A percentile compares a stretch with the other conserved stretches of the same genome.
phyloP scores from a whole-genome alignment of 2,329 filamentous ascomycete species.

The Monilinia aucupariae region DNA sequence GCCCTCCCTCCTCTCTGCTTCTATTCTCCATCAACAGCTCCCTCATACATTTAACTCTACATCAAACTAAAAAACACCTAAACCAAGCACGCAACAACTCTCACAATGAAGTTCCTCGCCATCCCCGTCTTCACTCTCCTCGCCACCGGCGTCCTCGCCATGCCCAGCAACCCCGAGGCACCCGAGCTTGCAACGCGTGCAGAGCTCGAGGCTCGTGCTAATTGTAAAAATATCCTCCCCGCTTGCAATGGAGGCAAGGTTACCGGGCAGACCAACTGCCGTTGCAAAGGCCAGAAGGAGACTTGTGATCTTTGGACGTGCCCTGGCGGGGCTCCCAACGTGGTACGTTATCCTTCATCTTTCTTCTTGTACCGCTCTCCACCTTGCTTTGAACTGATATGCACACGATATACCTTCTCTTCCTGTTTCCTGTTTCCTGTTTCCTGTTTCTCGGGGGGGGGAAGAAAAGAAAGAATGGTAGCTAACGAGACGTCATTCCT shows the following conservation, averaged over 20 bases:
- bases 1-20: background rate
- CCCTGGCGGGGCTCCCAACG: background rate
- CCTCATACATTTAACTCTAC: background rate
- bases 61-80: background rate
- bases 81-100: background rate
- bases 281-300: background rate
- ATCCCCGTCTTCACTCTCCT: constrained; percentile 17
- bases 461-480: background rate
- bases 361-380: background rate
- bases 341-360: background rate
- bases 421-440: background rate
- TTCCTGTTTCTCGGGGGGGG: background rate
- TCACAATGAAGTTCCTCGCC: constrained; percentile 20
- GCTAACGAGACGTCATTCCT: background rate
- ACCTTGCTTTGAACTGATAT: background rate
- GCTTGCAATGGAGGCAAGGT: background rate
- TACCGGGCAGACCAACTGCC: background rate
- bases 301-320: background rate
- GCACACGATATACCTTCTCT: background rate
- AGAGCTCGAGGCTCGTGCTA: background rate
- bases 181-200: background rate
- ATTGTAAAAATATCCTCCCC: background rate
- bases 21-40: background rate
- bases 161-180: constrained; percentile 9
- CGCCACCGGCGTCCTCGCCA: constrained; percentile 11